A percentile compares a stretch with the other conserved stretches of the same genome.
Conservation (phyloP, 768 basidiomycete species). For the Agaricus sinodeliciosus region DNA sequence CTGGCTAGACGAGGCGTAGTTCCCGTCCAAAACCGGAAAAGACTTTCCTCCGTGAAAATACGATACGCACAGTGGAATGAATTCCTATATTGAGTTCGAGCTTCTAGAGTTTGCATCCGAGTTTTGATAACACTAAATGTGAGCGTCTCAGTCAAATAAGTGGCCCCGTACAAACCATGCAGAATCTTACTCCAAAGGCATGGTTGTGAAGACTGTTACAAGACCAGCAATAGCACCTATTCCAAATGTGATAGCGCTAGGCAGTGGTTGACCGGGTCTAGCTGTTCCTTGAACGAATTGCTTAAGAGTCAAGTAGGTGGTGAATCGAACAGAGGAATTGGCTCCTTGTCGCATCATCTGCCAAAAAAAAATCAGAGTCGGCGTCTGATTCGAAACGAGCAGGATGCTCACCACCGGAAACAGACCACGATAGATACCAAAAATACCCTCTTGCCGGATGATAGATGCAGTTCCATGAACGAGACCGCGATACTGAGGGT, state of each 20-base stretch:
- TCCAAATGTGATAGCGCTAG: conserved; percentile 84
- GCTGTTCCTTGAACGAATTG: conserved; percentile 85
- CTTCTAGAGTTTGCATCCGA: conserved; percentile 91
- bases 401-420: conserved; percentile 77
- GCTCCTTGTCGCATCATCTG: conserved; percentile 98
- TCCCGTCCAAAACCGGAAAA: conserved; percentile 93
- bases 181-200: conserved; percentile 68
- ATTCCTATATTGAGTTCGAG: conserved; percentile 80
- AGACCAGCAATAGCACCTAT: conserved; percentile 93
- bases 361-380: neutral
- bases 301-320: conserved; percentile 90
- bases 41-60: conserved; percentile 89
- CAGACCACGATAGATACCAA: conserved; percentile 83
- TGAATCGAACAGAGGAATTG: conserved; percentile 94
- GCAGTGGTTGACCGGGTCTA: conserved; percentile 78
- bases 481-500: conserved; percentile 82
- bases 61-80: conserved; percentile 95
- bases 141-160: neutral
- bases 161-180: neutral
- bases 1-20: conserved; percentile 86
- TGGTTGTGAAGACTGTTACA: conserved; percentile 89
- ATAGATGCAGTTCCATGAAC: conserved; percentile 81
- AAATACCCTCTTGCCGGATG: conserved; percentile 76
- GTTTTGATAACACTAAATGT: conserved; percentile 85
- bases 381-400: conserved; percentile 1